These are phyloP conservation scores for Alternaria conjuncta DNA, from an alignment of 2,329 filamentous ascomycete species.

Conservation along the genomic window DNA sequence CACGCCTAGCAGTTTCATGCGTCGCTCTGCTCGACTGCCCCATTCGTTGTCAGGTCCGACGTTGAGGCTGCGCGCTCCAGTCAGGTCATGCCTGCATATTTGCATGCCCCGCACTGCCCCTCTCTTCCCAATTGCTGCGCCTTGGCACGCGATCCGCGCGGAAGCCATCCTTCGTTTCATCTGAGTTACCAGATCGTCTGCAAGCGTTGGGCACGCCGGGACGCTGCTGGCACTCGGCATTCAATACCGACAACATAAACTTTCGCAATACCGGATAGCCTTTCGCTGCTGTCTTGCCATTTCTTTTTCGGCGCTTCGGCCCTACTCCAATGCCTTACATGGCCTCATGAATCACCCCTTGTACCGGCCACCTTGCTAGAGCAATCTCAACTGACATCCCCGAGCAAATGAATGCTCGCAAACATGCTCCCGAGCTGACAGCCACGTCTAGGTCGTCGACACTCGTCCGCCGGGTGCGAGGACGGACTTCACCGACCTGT, in stretches of 20 bases:
- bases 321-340: constrained; percentile 14
- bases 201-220: neutral
- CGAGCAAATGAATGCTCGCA: constrained; percentile 18
- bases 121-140: constrained; percentile 15
- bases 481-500: constrained; percentile 81
- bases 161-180: constrained; percentile 7
- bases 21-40: constrained; percentile 3
- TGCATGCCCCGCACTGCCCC: constrained; percentile 32
- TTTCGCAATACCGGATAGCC: neutral
- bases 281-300: constrained; percentile 14
- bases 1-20: constrained; percentile 14
- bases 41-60: constrained; percentile 21
- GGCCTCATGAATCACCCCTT: constrained; percentile 19
- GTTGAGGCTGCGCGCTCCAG: constrained; percentile 25
- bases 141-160: constrained; percentile 19
- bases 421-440: constrained; percentile 31
- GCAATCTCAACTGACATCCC: constrained; percentile 16
- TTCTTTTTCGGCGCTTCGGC: constrained; percentile 22
- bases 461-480: constrained; percentile 76
- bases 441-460: constrained; percentile 71
- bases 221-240: constrained; percentile 4
- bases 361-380: constrained; percentile 15
- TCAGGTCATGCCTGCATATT: constrained; percentile 20
- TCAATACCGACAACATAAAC: neutral
- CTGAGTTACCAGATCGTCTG: constrained; percentile 19